Conservation (phyloP, 805 yeast species). For the Yamadazyma endophytica region DNA sequence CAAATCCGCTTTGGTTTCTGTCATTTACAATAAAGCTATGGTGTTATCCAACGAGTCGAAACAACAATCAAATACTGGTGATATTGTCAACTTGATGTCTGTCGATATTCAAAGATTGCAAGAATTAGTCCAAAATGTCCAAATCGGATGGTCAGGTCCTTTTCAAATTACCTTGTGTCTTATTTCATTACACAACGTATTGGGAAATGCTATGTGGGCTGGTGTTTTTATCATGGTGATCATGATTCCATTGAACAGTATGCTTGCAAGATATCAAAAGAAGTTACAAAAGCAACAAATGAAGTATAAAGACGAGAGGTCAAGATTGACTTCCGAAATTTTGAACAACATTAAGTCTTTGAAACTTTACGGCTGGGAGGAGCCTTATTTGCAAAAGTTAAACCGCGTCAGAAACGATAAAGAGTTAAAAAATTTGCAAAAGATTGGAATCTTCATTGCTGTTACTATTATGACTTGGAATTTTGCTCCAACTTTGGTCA, state of each 20-base stretch:
- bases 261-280: conserved; percentile 64
- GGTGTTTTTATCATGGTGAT: conserved; percentile 78
- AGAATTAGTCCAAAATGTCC: conserved; percentile 73
- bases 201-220: conserved; percentile 94
- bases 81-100: conserved; percentile 90
- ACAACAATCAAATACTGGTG: conserved; percentile 77
- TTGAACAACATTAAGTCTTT: conserved; percentile 88
- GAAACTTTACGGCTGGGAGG: conserved; percentile 95
- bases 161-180: conserved; percentile 80
- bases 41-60: conserved; percentile 69
- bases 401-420: conserved; percentile 81
- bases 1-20: conserved; percentile 63
- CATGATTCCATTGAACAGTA: conserved; percentile 76
- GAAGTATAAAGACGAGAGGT: conserved; percentile 88
- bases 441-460: conserved; percentile 70
- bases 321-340: conserved; percentile 83
- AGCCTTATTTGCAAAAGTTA: conserved; percentile 70
- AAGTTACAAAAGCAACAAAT: conserved; percentile 77
- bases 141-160: conserved; percentile 89
- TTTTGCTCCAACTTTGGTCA: conserved; percentile 84
- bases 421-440: conserved; percentile 72
- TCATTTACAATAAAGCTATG: conserved; percentile 65
- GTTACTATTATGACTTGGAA: conserved; percentile 73
- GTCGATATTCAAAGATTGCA: conserved; percentile 89
- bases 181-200: conserved; percentile 60